Base-by-base conservation (phyloP, 2,329 filamentous ascomycete genomes). In the Venturia oleaginea region DNA sequence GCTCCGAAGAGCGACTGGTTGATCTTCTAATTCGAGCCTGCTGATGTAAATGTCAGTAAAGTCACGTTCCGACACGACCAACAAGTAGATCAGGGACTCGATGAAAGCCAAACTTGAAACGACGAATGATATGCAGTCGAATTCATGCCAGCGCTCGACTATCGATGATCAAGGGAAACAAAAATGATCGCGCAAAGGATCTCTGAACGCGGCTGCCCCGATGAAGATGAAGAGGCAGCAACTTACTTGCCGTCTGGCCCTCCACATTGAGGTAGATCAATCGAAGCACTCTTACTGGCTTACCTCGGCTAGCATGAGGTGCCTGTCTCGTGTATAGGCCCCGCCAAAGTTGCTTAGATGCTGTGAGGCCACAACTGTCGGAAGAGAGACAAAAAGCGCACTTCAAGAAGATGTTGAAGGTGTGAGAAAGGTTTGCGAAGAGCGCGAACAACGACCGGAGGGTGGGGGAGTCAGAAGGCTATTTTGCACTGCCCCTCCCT, bases 1-100 rank as follows among this genome's bases (percentile, higher is more conserved):
- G 48, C 62, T 37, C 46, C 32, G 37, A 60, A 38, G 34, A 60
- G 59, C 40, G 51, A 57, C 51, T 57, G n/a, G 19, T 32, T 34
- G 51, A 57, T 57, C 51, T 57, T 32, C 34, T 57, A 22, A 4
- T 34, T 57, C 27, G 51, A 57, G 34, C 15, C 30, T 57, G 51
- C 17, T 34, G 46, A 57, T 32, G 51, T 3, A 10, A 34, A 10
- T 3, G 51, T 57, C 27, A 57, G 51, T 34, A 57, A 57, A 19
- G 19, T 32, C 0, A 32, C 19, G 1, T 34, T 24, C 27, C 19
- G 17, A 17, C 7, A 4, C 51, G 24, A 34, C 7, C 27, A 19
- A 57, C 51, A 6, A n/a, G 51, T 22, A 8, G 22, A 34, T 3
- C 15, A 54, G 24, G 3, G 15, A 54, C 32, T 32, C 13, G 24